Evolutionary conservation across 768 basidiomycete genomes (phyloP), one percentile per base, ranked within the genome.

Genomic region (Boletus rufocinnamomeus): DNA sequence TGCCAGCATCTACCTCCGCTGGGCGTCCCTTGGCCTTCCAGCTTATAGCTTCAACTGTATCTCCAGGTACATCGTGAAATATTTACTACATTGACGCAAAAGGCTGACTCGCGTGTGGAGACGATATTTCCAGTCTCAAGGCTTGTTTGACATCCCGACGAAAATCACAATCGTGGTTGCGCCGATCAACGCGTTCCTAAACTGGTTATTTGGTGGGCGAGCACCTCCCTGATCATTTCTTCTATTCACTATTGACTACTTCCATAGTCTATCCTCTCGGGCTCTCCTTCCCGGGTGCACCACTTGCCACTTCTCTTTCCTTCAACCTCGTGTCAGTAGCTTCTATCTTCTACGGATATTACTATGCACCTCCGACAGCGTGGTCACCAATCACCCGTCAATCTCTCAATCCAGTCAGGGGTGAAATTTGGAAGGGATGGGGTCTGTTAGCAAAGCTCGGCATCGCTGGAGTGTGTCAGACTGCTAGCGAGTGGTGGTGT

Each of bases 401-500:
- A 60, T 66, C 64, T 34, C 40, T 69, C 17, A 35, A 56, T 44
- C 93, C 92, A 0, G 66, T 92, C 32, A 81, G 81, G 0, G 72
- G 79, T 46, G 78, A 84, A 9, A 83, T 84, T 65, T 89, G 94
- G 70, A 84, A 81, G 3, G 81, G 79, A 55, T 79, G 94, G 21
- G 84, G 87, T 1, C 73, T 89, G 9, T 72, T 98, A 43, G 77
- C 88, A 6, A 84, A 82, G 44, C 79, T 98, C 0, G 93, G 95
- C 0, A 65, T 95, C 4, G 90, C 91, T 11, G 95, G 96, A 11
- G 84, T 93, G 23, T 55, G 86, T 1, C 93, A 94, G 71, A 88
- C 84, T 4, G 92, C 91, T 1, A 86, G 85, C 4, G 96, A 97
- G 73, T 98, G 95, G 96, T 98, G 95, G 94, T 88, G 89, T 40